Base-by-base conservation (phyloP, 345 rosid genomes). In the Aquilaria yunnanensis region DNA sequence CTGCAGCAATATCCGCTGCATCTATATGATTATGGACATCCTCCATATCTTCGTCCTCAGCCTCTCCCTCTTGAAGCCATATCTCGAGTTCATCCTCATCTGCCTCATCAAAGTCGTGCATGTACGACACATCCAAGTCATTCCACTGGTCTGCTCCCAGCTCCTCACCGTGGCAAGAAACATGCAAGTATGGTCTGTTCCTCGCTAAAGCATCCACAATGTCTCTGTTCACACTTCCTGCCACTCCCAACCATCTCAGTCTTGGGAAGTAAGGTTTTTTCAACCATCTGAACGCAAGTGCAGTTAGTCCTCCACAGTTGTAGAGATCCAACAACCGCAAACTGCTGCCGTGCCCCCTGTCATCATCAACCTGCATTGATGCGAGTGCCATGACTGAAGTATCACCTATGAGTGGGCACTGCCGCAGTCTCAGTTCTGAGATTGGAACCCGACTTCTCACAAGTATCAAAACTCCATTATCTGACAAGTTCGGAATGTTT, bases 231-330 rank as follows among this genome's bases (percentile, higher is more conserved):
- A 79, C 77, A 63, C 88, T 76, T 52, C 96, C 98, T 0, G 89
- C 79, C 70, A 90, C 82, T 45, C 98, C 98, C 67, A 93, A 70
- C 96, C 90, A 85, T 73, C 90, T 85, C 71, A 93, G 76, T 77
- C 82, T 81, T 0, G 97, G 98, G 67, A 93, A 93, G 58, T 85
- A 90, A 1, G 97, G 97, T 67, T 84, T 86, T 79, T 78, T 87
- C 34, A 93, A 75, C 98, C 98, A 93, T 63, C 81, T 73, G 70
- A 80, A 89, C 6, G 93, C 77, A 45, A 89, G 87, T 7, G 67
- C 89, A 0, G 96, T 89, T n/a, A 92, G 83, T 54, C 96, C 80
- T 32, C 96, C 97, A 9, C 87, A 87, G 73, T 87, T 81, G 79
- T 83, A 57, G 50, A 90, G 82, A 77, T 92, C 94, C 77, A 83